A percentile compares a stretch with the other conserved stretches of the same genome.
Conservation (phyloP, 2,329 filamentous ascomycete genomes). For the Ceratocystis variospora region DNA sequence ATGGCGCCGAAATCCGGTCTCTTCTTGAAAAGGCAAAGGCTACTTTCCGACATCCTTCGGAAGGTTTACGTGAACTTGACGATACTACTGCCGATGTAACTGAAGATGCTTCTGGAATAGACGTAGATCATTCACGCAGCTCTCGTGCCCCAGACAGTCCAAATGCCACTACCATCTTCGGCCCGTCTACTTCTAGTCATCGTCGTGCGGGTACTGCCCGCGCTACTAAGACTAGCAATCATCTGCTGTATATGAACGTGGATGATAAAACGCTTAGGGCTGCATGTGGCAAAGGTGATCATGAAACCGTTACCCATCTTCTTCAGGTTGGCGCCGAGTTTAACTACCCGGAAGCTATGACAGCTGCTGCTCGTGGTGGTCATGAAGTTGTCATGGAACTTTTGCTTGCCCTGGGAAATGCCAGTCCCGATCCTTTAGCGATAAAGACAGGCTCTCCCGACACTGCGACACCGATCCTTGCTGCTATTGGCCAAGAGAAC, state of each 20-base stretch:
- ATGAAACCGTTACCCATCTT: slow-evolving; percentile 47
- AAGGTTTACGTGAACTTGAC: slow-evolving; percentile 19
- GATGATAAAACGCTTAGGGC: slow-evolving; percentile 47
- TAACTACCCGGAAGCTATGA: slow-evolving; percentile 72
- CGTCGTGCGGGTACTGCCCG: slow-evolving; percentile 43
- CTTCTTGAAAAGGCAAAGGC: slow-evolving; percentile 25
- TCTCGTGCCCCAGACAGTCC: slow-evolving; percentile 36
- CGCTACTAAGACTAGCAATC: slow-evolving; percentile 51
- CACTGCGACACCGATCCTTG: slow-evolving; percentile 81
- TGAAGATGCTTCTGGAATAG: slow-evolving; percentile 32
- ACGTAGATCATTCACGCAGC: slow-evolving; percentile 34
- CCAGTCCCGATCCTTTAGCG: slow-evolving; percentile 55
- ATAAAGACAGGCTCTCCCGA: slow-evolving; percentile 48
- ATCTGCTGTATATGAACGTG: slow-evolving; percentile 48
- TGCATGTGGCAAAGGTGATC: slow-evolving; percentile 47
- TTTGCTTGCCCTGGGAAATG: slow-evolving; percentile 52
- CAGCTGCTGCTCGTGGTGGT: slow-evolving; percentile 81
- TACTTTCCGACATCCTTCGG: slow-evolving; percentile 14
- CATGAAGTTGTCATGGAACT: slow-evolving; percentile 79
- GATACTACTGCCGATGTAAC: slow-evolving; percentile 29
- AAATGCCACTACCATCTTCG: slow-evolving; percentile 25
- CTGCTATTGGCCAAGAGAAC: slow-evolving; percentile 81
- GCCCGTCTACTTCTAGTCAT: slow-evolving; percentile 26
- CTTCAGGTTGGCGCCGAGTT: slow-evolving; percentile 46
- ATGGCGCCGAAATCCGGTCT: slow-evolving; percentile 64